Evolutionary conservation across 164 flowering plant genomes (phyloP).

Genomic region (Paratinospora sagittata): DNA sequence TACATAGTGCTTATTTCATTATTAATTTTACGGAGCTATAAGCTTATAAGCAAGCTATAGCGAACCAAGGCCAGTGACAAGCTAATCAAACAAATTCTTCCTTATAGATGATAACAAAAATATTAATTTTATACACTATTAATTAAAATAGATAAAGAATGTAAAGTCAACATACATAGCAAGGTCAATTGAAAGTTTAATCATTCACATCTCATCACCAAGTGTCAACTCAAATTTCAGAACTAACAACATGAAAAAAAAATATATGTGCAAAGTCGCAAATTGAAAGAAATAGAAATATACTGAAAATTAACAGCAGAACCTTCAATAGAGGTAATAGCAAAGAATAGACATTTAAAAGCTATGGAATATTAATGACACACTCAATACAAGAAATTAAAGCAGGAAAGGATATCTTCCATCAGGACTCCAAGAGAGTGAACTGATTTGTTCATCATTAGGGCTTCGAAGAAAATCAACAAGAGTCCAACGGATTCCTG

Average conservation of each 20-base stretch:
- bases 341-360: background rate
- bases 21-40: no score
- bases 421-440: slow-evolving; percentile 93
- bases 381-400: background rate
- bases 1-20: no score
- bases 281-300: background rate
- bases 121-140: no score
- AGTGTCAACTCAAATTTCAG: background rate
- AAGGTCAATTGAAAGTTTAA: no score
- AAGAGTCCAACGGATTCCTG: slow-evolving; percentile 73
- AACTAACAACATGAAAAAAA: background rate
- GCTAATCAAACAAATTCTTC: no score
- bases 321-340: background rate
- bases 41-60: no score
- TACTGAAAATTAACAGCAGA: background rate
- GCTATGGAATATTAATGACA: background rate
- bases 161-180: no score
- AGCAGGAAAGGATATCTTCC: slow-evolving; percentile 80
- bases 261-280: no score
- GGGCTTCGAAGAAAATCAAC: slow-evolving; percentile 76
- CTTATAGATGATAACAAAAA: no score
- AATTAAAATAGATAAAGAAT: no score
- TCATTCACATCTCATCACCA: background rate
- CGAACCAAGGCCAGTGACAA: no score
- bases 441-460: slow-evolving; percentile 63